A percentile compares a stretch with the other conserved stretches of the same genome.
These are phyloP conservation scores for Leccinum subgranulosum DNA, from an alignment of 768 basidiomycete genomes.

Conservation along the genomic window DNA sequence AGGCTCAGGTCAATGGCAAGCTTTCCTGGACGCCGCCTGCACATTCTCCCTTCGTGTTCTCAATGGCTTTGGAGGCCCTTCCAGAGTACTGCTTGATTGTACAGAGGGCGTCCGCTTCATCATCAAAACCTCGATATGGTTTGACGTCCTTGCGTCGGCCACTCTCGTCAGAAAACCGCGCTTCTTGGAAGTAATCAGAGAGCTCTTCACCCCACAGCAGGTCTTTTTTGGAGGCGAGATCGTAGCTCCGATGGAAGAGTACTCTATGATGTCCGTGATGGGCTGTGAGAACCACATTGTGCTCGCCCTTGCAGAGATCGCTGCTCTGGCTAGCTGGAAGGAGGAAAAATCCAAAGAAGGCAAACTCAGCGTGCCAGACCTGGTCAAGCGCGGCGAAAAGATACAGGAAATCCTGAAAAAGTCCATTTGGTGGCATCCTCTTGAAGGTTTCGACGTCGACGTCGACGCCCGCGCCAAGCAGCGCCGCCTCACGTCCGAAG, in stretches of 20 bases:
- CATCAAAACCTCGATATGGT: slow-evolving; percentile 84
- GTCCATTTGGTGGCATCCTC: slow-evolving; percentile 12
- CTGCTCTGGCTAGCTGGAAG: slow-evolving; percentile 68
- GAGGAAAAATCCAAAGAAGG: slow-evolving; percentile 36
- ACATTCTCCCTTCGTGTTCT: slow-evolving; percentile 52
- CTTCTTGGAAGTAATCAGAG: slow-evolving; percentile 53
- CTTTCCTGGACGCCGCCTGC: slow-evolving; percentile 62
- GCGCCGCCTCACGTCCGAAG: slow-evolving; percentile 47
- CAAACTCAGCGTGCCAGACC: slow-evolving; percentile 54
- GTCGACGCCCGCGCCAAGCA: slow-evolving; percentile 27
- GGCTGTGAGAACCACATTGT: slow-evolving; percentile 80
- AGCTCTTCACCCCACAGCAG: slow-evolving; percentile 42
- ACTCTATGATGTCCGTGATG: slow-evolving; percentile 82
- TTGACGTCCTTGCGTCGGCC: slow-evolving; percentile 77
- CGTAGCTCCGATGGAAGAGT: slow-evolving; percentile 37
- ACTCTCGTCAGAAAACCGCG: slow-evolving; percentile 60
- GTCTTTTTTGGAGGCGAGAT: slow-evolving; percentile 33
- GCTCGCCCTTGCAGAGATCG: slow-evolving; percentile 75
- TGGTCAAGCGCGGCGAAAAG: slow-evolving; percentile 49
- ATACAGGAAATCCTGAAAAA: slow-evolving; percentile 44
- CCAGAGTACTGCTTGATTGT: slow-evolving; percentile 44
- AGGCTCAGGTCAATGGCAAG: slow-evolving; percentile 64
- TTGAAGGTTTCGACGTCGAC: background rate
- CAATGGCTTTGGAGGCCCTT: slow-evolving; percentile 38
- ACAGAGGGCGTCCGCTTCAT: slow-evolving; percentile 61